phyloP scores from a whole-genome alignment of 768 basidiomycete species.

The Tylopilus subfusipes region DNA sequence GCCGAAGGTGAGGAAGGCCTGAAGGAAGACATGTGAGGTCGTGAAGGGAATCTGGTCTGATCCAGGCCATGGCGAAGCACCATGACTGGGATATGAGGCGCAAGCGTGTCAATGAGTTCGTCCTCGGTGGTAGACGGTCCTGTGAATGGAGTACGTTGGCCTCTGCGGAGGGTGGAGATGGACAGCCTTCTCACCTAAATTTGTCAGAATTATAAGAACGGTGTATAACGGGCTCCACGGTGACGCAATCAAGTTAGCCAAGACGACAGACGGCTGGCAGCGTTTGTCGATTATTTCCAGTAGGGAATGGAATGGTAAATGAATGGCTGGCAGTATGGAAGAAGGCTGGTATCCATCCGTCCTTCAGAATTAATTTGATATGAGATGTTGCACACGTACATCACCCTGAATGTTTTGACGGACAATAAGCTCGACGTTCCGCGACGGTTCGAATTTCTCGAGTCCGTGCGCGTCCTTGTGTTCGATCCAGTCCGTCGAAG shows the following conservation, averaged over 20 bases:
- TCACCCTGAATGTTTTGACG: constrained; percentile 41
- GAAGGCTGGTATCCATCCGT: constrained; percentile 20
- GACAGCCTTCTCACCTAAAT: constrained; percentile 38
- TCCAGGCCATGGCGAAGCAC: constrained; percentile 43
- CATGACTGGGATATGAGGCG: constrained; percentile 55
- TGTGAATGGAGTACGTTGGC: constrained; percentile 9
- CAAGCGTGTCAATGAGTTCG: constrained; percentile 46
- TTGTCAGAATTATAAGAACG: constrained; percentile 52
- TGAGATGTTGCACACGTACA: constrained; percentile 37
- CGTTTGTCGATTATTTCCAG: constrained; percentile 52
- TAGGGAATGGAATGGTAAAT: constrained; percentile 53
- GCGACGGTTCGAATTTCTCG: constrained; percentile 60
- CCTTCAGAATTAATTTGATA: constrained; percentile 5
- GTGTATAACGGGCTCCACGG: constrained; percentile 58
- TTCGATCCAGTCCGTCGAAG: constrained; percentile 73
- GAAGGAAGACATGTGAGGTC: constrained; percentile 51
- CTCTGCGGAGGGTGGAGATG: constrained; percentile 4
- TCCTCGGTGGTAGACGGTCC: constrained; percentile 37
- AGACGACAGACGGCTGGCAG: constrained; percentile 46
- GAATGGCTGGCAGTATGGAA: constrained; percentile 44
- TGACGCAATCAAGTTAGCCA: constrained; percentile 56
- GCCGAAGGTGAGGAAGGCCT: constrained; percentile 48
- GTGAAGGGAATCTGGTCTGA: constrained; percentile 28
- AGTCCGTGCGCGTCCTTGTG: constrained; percentile 61
- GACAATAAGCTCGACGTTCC: constrained; percentile 61